phyloP scores from a whole-genome alignment of 2,329 filamentous ascomycete genomes.

The Thelonectria olida region DNA sequence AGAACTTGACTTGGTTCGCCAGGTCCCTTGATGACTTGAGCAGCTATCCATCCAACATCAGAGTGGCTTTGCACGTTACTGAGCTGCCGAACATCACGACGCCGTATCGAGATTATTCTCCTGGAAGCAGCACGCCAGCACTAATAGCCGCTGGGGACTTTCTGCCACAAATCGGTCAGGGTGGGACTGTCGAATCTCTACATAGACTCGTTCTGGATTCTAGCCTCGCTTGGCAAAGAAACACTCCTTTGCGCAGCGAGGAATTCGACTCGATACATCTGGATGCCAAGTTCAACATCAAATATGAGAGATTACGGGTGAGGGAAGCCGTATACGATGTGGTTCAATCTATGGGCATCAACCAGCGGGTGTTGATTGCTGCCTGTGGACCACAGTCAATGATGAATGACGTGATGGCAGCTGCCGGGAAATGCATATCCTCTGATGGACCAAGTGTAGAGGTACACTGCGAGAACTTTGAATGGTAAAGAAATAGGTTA shows the following conservation, averaged over 20 bases:
- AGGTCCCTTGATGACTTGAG: not conserved
- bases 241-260: not conserved
- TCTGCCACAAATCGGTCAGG: not conserved
- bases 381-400: slow-evolving; percentile 5
- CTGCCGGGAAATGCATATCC: not conserved
- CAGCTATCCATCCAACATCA: slow-evolving; percentile 1
- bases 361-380: slow-evolving; percentile 8
- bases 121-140: slow-evolving; percentile 2
- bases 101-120: not conserved
- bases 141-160: slow-evolving; percentile 1
- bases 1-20: slow-evolving; percentile 4
- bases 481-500: not conserved
- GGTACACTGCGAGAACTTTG: slow-evolving; percentile 18
- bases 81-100: not conserved
- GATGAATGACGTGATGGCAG: slow-evolving; percentile 9
- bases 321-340: not conserved
- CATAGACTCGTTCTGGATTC: not conserved
- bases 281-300: not conserved
- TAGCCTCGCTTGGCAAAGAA: not conserved
- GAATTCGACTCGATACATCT: not conserved
- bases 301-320: not conserved
- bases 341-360: not conserved
- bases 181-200: not conserved
- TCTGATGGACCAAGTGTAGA: slow-evolving; percentile 11
- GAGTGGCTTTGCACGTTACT: slow-evolving; percentile 5